A percentile compares a stretch with the other conserved stretches of the same genome.
phyloP scores from a whole-genome alignment of 768 basidiomycete species.

The Cyclocybe aegerita region DNA sequence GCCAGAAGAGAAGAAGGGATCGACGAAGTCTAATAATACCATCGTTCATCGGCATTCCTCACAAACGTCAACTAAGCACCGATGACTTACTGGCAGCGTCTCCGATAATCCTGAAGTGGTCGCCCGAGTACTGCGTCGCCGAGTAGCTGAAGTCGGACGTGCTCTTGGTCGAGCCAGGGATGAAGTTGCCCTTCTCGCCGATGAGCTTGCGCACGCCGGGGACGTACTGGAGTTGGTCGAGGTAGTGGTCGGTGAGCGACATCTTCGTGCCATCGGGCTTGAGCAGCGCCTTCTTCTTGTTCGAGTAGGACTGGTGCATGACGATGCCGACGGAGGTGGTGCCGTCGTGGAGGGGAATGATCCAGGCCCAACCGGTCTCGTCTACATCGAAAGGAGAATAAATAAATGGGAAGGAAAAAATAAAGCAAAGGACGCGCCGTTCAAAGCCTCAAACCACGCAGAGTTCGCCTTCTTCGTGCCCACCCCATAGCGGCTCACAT shows the following conservation, averaged over 20 bases:
- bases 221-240: slow-evolving; percentile 30
- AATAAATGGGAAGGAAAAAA: not conserved
- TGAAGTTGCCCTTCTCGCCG: slow-evolving; percentile 20
- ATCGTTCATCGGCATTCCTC: not conserved
- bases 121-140: slow-evolving; percentile 31
- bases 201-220: slow-evolving; percentile 30
- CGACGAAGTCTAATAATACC: slow-evolving; percentile 37
- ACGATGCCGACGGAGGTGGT: slow-evolving; percentile 52
- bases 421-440: slow-evolving; percentile 32
- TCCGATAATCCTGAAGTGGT: slow-evolving; percentile 35
- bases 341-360: slow-evolving; percentile 51
- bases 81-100: slow-evolving; percentile 38
- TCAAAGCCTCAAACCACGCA: slow-evolving; percentile 54
- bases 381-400: slow-evolving; percentile 32
- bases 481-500: slow-evolving; percentile 40
- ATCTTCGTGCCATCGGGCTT: slow-evolving; percentile 12
- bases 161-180: slow-evolving; percentile 18
- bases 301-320: slow-evolving; percentile 36
- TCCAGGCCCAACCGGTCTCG: slow-evolving; percentile 57
- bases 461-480: slow-evolving; percentile 43
- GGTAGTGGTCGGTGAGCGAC: slow-evolving; percentile 35
- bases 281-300: slow-evolving; percentile 26
- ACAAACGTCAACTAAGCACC: not conserved
- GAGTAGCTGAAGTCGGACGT: slow-evolving; percentile 38
- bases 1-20: slow-evolving; percentile 46